Evolutionary conservation across 345 rosid genomes (phyloP).

Genomic region (Melastoma malabathricum): DNA sequence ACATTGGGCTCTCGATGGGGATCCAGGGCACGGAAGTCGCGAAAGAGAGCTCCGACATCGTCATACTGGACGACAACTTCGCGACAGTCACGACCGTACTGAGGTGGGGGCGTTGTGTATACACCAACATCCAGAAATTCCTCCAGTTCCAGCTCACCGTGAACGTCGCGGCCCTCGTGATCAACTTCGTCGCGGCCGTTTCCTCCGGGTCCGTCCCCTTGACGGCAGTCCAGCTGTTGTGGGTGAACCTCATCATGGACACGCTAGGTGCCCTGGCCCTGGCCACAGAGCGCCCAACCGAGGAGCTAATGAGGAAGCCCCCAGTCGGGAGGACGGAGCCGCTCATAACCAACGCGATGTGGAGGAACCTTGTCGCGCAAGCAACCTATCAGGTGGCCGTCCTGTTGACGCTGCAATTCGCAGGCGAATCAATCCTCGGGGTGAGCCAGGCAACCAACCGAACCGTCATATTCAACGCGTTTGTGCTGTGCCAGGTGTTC

Average conservation of each 20-base stretch:
- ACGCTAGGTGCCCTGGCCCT: conserved; percentile 67
- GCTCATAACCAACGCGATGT: conserved; percentile 56
- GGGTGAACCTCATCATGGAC: conserved; percentile 78
- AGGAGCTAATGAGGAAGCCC: conserved; percentile 45
- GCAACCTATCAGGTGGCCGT: conserved; percentile 49
- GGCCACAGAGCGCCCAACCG: conserved; percentile 54
- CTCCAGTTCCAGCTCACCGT: conserved; percentile 72
- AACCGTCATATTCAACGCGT: conserved; percentile 57
- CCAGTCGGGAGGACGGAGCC: conserved; percentile 54
- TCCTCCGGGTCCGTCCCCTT: conserved; percentile 61
- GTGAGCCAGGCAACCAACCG: conserved; percentile 39
- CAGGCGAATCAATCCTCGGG: conserved; percentile 40
- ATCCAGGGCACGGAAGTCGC: conserved; percentile 73
- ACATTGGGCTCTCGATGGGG: conserved; percentile 71
- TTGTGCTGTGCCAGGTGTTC: conserved; percentile 64
- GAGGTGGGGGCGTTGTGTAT: conserved; percentile 73
- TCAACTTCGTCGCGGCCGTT: conserved; percentile 62
- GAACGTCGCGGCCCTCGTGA: conserved; percentile 50
- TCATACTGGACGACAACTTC: conserved; percentile 63
- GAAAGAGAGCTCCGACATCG: conserved; percentile 69
- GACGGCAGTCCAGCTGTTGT: conserved; percentile 53
- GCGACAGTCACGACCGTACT: conserved; percentile 49
- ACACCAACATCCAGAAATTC: conserved; percentile 64
- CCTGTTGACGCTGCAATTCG: conserved; percentile 52
- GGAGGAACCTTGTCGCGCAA: conserved; percentile 66